These are phyloP conservation scores for Agrostemma githago DNA, from an alignment of 148 eudicot species.

Conservation along the genomic window DNA sequence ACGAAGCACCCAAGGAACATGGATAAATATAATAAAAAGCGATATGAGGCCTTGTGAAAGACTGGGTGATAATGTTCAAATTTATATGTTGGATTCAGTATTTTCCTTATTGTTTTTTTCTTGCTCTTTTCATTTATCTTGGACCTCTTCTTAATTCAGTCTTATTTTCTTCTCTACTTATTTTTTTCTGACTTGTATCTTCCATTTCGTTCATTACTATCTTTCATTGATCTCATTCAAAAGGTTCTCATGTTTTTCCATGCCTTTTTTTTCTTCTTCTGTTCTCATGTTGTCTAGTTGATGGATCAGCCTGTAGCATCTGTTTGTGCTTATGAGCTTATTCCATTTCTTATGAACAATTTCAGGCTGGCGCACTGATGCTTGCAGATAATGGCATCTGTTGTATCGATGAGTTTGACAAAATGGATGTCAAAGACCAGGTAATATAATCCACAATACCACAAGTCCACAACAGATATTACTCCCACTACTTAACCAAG, in stretches of 20 bases:
- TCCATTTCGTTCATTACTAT: neutral
- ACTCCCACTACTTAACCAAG: neutral
- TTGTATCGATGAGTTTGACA: slow-evolving; percentile 98
- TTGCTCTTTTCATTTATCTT: neutral
- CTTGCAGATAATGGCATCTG: slow-evolving; percentile 97
- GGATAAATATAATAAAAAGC: neutral
- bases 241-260: neutral
- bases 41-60: neutral
- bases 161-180: neutral
- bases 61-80: neutral
- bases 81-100: neutral
- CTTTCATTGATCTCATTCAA: neutral
- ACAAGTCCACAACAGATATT: neutral
- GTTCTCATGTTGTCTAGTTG: neutral
- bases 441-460: slow-evolving; percentile 26
- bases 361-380: slow-evolving; percentile 98
- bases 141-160: neutral
- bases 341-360: slow-evolving; percentile 14
- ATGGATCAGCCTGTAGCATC: neutral
- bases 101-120: neutral
- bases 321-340: slow-evolving; percentile 28
- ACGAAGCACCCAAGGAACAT: neutral
- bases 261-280: neutral
- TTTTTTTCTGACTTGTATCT: neutral
- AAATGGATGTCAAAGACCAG: slow-evolving; percentile 98